phyloP scores from a whole-genome alignment of 768 basidiomycete species.

The Mrakia gelida region DNA sequence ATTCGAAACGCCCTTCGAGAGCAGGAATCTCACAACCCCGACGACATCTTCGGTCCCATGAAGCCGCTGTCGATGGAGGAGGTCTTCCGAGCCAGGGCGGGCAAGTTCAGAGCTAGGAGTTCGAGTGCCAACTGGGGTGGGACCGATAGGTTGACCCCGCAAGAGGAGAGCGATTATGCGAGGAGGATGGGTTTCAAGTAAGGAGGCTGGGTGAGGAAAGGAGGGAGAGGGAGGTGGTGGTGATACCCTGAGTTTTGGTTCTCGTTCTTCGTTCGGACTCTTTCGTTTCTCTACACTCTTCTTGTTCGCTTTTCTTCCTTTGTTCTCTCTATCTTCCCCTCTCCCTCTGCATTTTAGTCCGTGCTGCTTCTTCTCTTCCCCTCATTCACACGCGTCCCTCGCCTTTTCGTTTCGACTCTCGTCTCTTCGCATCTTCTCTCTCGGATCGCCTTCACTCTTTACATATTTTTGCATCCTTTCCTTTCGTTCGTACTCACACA shows the following conservation, averaged over 20 bases:
- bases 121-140: slow-evolving; percentile 96
- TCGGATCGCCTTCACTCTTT: no score
- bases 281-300: background rate
- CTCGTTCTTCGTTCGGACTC: background rate
- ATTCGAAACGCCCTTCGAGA: slow-evolving; percentile 69
- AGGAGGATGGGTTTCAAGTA: slow-evolving; percentile 72
- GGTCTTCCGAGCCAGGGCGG: slow-evolving; percentile 63
- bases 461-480: no score
- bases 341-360: no score
- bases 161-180: slow-evolving; percentile 83
- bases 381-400: no score
- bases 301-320: no score
- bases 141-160: slow-evolving; percentile 74
- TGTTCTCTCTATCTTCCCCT: no score
- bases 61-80: slow-evolving; percentile 77
- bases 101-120: slow-evolving; percentile 79
- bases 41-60: slow-evolving; percentile 83
- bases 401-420: no score
- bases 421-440: no score
- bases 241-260: background rate
- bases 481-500: no score
- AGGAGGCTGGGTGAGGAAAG: background rate
- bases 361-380: no score
- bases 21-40: slow-evolving; percentile 76
- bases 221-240: slow-evolving; percentile 18